A percentile compares a stretch with the other conserved stretches of the same genome.
These are phyloP conservation scores for Yarrowia divulgata DNA, from an alignment of 805 yeast species.

Conservation along the genomic window DNA sequence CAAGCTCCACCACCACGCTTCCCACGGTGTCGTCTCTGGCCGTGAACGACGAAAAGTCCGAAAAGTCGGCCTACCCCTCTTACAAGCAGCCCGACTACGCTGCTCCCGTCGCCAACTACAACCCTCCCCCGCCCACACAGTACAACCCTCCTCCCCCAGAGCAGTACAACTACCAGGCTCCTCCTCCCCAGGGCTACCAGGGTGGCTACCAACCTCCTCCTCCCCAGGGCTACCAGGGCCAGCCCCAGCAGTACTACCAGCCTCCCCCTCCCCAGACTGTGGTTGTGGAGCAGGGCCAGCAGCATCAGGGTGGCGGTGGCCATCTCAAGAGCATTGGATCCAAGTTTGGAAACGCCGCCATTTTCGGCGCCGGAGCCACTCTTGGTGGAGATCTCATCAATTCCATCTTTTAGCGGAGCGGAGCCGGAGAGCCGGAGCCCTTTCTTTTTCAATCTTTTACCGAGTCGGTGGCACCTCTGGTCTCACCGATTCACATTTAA, in stretches of 20 bases:
- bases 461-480: no score
- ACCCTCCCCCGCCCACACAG: slow-evolving; percentile 41
- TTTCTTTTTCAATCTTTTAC: no score
- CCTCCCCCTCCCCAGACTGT: slow-evolving; percentile 44
- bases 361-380: slow-evolving; percentile 97
- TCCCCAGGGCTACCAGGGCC: slow-evolving; percentile 55
- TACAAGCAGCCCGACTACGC: slow-evolving; percentile 40
- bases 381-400: slow-evolving; percentile 80
- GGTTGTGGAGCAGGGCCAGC: slow-evolving; percentile 43
- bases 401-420: slow-evolving; percentile 43
- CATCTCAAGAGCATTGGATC: slow-evolving; percentile 68
- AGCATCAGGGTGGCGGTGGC: slow-evolving; percentile 41
- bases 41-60: slow-evolving; percentile 25
- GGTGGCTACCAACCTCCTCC: slow-evolving; percentile 42
- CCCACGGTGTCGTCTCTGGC: slow-evolving; percentile 6
- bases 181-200: slow-evolving; percentile 41
- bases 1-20: background rate
- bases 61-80: slow-evolving; percentile 25
- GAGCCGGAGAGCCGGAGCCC: no score
- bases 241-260: slow-evolving; percentile 49
- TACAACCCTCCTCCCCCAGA: slow-evolving; percentile 44
- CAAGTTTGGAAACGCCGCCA: slow-evolving; percentile 88
- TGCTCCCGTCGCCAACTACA: slow-evolving; percentile 39
- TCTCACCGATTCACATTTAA: background rate
- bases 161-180: slow-evolving; percentile 35